phyloP scores from a whole-genome alignment of 2,329 filamentous ascomycete genomes.

The Ophiosphaerella herpotricha region DNA sequence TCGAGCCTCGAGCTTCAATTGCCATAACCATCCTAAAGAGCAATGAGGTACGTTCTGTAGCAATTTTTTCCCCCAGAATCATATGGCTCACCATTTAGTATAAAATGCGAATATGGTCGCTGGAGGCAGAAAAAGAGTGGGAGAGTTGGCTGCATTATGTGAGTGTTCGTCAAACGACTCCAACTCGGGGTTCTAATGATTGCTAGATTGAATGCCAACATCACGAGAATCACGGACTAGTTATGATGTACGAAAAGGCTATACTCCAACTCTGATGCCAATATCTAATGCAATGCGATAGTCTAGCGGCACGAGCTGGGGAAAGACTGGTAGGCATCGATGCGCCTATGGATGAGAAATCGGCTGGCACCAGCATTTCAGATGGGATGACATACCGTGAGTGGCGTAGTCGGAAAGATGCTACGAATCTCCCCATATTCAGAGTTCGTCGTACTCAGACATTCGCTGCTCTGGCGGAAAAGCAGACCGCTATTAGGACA shows the following conservation, averaged over 20 bases:
- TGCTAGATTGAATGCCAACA: too few relatives aligned
- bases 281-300: too few relatives aligned
- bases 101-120: constrained; percentile 6
- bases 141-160: constrained; percentile 7
- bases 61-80: not conserved
- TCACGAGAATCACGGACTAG: too few relatives aligned
- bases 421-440: too few relatives aligned
- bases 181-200: not conserved
- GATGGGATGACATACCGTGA: too few relatives aligned
- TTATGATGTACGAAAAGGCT: too few relatives aligned
- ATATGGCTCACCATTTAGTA: constrained; percentile 9
- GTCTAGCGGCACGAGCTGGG: not conserved
- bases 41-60: constrained; percentile 6
- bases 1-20: too few relatives aligned
- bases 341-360: too few relatives aligned
- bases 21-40: constrained; percentile 2
- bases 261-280: too few relatives aligned
- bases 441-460: not conserved
- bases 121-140: constrained; percentile 12
- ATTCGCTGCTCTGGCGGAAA: too few relatives aligned
- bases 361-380: too few relatives aligned
- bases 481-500: not conserved
- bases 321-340: not conserved
- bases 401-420: too few relatives aligned
- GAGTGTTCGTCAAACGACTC: not conserved